A percentile compares a stretch with the other conserved stretches of the same genome.
Conservation (phyloP, 495 filamentous ascomycete species). For the Chlorociboria aeruginascens region DNA sequence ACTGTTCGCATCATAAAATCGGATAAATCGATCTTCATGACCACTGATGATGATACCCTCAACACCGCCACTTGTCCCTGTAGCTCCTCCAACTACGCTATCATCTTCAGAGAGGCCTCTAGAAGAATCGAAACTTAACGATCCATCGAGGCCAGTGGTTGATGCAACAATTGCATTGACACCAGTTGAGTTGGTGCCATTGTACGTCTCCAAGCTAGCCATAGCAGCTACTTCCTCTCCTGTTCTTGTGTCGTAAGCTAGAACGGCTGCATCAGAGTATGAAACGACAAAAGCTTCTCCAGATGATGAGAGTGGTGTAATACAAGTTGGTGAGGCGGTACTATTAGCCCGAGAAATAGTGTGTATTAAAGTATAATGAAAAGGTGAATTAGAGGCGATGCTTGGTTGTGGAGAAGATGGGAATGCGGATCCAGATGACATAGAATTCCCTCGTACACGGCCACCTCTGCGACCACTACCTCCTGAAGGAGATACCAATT, state of each 20-base stretch:
- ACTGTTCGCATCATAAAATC: slow-evolving; percentile 97
- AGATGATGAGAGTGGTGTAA: slow-evolving; percentile 71
- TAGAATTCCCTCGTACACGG: slow-evolving; percentile 75
- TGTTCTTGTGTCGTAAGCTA: slow-evolving; percentile 83
- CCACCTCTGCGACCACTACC: slow-evolving; percentile 52
- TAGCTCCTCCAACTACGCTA: slow-evolving; percentile 60
- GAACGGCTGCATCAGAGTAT: slow-evolving; percentile 77
- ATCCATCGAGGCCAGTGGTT: slow-evolving; percentile 63
- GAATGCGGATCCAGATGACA: slow-evolving; percentile 83
- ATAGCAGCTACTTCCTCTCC: slow-evolving; percentile 87
- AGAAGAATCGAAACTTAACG: slow-evolving; percentile 49
- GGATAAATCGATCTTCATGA: slow-evolving; percentile 88
- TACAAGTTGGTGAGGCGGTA: slow-evolving; percentile 74
- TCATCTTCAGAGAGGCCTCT: slow-evolving; percentile 53
- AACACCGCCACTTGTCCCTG: slow-evolving; percentile 71
- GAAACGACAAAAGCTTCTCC: slow-evolving; percentile 91
- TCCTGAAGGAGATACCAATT: slow-evolving; percentile 47
- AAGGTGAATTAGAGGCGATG: slow-evolving; percentile 49
- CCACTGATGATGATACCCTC: slow-evolving; percentile 90
- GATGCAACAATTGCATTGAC: slow-evolving; percentile 91
- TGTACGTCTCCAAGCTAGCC: slow-evolving; percentile 86
- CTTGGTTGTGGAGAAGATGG: slow-evolving; percentile 84
- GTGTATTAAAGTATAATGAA: slow-evolving; percentile 60
- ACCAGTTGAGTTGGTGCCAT: slow-evolving; percentile 68
- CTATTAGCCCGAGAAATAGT: slow-evolving; percentile 62